Percentiles rank a stretch among this genome's conserved stretches.
Evolutionary conservation across 768 basidiomycete genomes (phyloP).

Genomic region (Royoungia palumana): DNA sequence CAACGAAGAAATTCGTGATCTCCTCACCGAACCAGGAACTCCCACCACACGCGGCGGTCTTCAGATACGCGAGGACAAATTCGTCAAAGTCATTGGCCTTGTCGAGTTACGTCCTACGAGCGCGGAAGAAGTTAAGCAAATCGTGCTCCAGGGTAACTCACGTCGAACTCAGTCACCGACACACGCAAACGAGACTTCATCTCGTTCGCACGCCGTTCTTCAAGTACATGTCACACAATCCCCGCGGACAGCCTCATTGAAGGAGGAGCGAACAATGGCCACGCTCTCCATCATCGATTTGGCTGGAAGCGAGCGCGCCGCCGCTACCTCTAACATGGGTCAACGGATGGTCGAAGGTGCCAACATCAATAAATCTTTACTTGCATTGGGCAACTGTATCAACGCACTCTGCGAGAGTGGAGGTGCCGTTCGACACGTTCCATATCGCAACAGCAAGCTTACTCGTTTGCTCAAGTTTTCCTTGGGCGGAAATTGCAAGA

Average conservation of each 20-base stretch:
- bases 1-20: slow-evolving; percentile 97
- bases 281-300: slow-evolving; percentile 98
- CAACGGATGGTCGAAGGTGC: slow-evolving; percentile 98
- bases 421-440: slow-evolving; percentile 83
- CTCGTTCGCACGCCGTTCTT: slow-evolving; percentile 95
- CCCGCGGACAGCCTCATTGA: slow-evolving; percentile 79
- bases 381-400: slow-evolving; percentile 97
- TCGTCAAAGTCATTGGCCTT: slow-evolving; percentile 85
- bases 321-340: slow-evolving; percentile 96
- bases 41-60: slow-evolving; percentile 75
- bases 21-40: slow-evolving; percentile 73
- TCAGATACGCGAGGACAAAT: slow-evolving; percentile 91
- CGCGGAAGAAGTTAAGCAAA: slow-evolving; percentile 91
- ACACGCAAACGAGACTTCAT: slow-evolving; percentile 94
- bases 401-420: slow-evolving; percentile 97
- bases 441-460: slow-evolving; percentile 97
- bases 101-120: slow-evolving; percentile 75
- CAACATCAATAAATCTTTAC: slow-evolving; percentile 97
- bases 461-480: slow-evolving; percentile 97
- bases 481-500: slow-evolving; percentile 97
- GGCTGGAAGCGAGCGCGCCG: slow-evolving; percentile 95
- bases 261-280: slow-evolving; percentile 79
- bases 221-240: slow-evolving; percentile 91
- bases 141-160: slow-evolving; percentile 85
- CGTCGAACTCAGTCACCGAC: slow-evolving; percentile 92